A percentile compares a stretch with the other conserved stretches of the same genome.
phyloP scores from a whole-genome alignment of 2,329 filamentous ascomycete genomes.

The Alternaria arborescens region DNA sequence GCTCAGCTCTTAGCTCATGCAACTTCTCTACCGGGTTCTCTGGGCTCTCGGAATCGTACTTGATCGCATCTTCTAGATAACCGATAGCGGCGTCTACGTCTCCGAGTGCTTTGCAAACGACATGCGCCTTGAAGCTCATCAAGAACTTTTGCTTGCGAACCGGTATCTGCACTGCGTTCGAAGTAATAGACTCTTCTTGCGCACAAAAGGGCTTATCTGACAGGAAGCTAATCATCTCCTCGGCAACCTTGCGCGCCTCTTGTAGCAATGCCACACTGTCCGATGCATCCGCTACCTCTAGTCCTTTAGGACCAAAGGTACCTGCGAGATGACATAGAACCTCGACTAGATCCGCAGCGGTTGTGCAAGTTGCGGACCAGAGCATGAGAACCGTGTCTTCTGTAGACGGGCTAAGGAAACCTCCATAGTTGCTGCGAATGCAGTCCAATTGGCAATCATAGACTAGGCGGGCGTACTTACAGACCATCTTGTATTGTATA shows the following conservation, averaged over 20 bases:
- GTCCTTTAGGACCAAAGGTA: not conserved
- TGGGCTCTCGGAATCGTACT: not conserved
- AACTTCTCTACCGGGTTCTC: not conserved
- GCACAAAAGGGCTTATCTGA: not conserved
- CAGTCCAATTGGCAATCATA: not conserved
- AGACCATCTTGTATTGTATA: not conserved
- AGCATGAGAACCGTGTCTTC: not conserved
- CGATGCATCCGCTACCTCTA: not conserved
- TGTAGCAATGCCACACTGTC: not conserved
- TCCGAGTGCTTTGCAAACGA: conserved; percentile 14
- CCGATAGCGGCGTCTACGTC: conserved; percentile 14
- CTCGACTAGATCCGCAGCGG: not conserved
- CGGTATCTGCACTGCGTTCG: not conserved
- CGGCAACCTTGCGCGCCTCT: conserved; percentile 10
- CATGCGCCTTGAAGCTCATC: conserved; percentile 11
- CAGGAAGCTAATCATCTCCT: conserved; percentile 8
- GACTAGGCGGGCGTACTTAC: not conserved
- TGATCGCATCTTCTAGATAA: conserved; percentile 13
- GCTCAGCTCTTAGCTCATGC: conserved; percentile 3
- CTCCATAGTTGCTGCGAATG: not conserved
- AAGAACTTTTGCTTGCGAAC: conserved; percentile 10
- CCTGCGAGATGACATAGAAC: not conserved
- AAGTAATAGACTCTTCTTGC: not conserved
- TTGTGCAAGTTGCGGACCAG: not conserved
- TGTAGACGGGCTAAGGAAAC: not conserved